These are phyloP conservation scores for Polytrichum formosum DNA, from an alignment of 225 moss, liverwort and hornwort species.

Conservation along the genomic window DNA sequence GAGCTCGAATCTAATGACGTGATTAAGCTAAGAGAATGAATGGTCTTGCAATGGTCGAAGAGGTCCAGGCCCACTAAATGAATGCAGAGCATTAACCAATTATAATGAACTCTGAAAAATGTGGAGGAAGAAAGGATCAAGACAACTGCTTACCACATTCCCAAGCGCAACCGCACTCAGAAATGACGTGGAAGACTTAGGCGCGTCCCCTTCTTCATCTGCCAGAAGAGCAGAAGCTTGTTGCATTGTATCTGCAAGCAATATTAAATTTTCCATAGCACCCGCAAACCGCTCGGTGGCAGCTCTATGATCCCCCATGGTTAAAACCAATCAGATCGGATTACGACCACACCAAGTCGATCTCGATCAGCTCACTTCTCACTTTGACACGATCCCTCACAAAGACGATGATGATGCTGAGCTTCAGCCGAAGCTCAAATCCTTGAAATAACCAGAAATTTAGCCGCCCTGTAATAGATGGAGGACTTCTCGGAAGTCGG, in stretches of 20 bases:
- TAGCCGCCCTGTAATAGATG: conserved; percentile 3
- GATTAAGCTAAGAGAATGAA: no score
- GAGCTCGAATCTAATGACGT: no score
- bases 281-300: conserved; percentile 51
- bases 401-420: neutral
- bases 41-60: neutral
- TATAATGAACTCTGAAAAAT: neutral
- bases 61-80: no score
- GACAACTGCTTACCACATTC: conserved; percentile 24
- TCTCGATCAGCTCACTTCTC: no score
- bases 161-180: conserved; percentile 40
- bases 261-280: conserved; percentile 86
- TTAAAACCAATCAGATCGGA: conserved; percentile 9
- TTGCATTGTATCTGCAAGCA: conserved; percentile 93
- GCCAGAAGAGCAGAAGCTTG: conserved; percentile 82
- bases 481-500: neutral
- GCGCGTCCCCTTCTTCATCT: conserved; percentile 60
- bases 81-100: neutral
- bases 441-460: neutral
- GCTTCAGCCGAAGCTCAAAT: neutral
- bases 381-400: no score
- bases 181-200: conserved; percentile 24
- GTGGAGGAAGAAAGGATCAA: neutral
- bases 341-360: no score
- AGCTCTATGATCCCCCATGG: conserved; percentile 49